A percentile compares a stretch with the other conserved stretches of the same genome.
Conservation (phyloP, 2,329 filamentous ascomycete genomes). For the Aureobasidium musti region DNA sequence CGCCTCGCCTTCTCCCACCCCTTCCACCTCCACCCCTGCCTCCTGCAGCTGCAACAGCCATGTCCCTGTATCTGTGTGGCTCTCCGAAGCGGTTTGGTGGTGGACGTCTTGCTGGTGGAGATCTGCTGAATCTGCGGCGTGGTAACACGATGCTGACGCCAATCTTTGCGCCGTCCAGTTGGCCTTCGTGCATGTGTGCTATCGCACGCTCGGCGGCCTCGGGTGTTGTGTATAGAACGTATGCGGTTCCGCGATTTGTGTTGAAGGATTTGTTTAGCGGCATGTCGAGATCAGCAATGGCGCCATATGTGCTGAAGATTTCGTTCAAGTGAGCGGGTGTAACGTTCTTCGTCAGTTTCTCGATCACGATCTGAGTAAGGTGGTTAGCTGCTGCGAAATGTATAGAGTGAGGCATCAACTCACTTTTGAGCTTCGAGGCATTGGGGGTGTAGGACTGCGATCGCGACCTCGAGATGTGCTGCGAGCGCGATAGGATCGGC, state of each 20-base stretch:
- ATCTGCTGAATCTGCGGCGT: conserved; percentile 75
- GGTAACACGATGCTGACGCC: conserved; percentile 88
- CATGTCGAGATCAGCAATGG: conserved; percentile 82
- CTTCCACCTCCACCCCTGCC: conserved; percentile 39
- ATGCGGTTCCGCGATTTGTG: conserved; percentile 89
- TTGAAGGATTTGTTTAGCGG: conserved; percentile 85
- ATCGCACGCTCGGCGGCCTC: conserved; percentile 84
- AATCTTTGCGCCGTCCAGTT: conserved; percentile 79
- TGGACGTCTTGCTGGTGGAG: conserved; percentile 70
- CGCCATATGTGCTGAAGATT: conserved; percentile 87
- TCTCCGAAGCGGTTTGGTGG: conserved; percentile 54
- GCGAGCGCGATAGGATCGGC: conserved; percentile 15
- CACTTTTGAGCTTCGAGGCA: conserved; percentile 29
- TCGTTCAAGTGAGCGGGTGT: conserved; percentile 85
- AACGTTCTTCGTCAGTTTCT: conserved; percentile 93
- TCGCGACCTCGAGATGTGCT: conserved; percentile 12
- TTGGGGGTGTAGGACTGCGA: conserved; percentile 25
- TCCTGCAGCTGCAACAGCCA: conserved; percentile 38
- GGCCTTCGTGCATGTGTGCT: conserved; percentile 97
- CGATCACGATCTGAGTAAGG: conserved; percentile 80
- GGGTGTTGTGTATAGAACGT: conserved; percentile 78
- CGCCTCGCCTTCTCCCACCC: conserved; percentile 42
- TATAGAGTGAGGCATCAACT: neutral
- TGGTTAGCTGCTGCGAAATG: neutral
- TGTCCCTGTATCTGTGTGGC: conserved; percentile 41